phyloP scores from a whole-genome alignment of 352 stramenopile genomes.

The Phytophthora aleatoria region DNA sequence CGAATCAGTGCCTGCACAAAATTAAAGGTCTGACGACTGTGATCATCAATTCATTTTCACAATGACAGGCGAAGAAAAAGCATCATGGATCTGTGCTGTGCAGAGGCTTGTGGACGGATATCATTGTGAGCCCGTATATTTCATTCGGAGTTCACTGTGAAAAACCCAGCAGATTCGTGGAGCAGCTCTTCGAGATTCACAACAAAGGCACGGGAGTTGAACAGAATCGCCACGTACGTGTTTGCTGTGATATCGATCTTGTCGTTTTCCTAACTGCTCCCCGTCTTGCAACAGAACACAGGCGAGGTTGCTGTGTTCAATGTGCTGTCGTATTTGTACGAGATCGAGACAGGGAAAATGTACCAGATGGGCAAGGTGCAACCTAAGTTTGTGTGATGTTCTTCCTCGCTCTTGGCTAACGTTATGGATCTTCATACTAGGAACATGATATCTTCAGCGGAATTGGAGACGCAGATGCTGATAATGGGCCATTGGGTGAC shows the following conservation, averaged over 20 bases:
- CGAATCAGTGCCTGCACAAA: neutral
- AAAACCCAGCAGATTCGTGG: conserved; percentile 64
- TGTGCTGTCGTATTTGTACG: conserved; percentile 90
- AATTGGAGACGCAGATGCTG: conserved; percentile 59
- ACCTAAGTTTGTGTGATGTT: neutral
- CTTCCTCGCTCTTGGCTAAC: neutral
- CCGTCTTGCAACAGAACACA: conserved; percentile 65
- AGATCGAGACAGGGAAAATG: conserved; percentile 85
- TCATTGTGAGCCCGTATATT: conserved; percentile 91
- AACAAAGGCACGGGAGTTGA: conserved; percentile 94
- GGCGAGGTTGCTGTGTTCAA: conserved; percentile 94
- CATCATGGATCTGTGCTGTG: conserved; percentile 80
- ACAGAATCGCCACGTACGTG: conserved; percentile 91
- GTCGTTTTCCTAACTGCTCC: neutral
- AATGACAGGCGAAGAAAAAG: conserved; percentile 61
- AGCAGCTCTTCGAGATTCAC: conserved; percentile 92
- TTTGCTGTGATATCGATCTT: neutral
- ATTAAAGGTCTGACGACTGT: neutral
- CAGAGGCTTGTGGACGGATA: conserved; percentile 92
- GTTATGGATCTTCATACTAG: conserved; percentile 14
- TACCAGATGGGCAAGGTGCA: conserved; percentile 90
- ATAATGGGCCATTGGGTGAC: conserved; percentile 2
- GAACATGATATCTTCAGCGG: conserved; percentile 88
- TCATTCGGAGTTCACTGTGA: conserved; percentile 90
- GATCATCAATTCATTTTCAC: neutral